Conservation (phyloP, 768 basidiomycete genomes). For the Sistotremastrum niveocremeum region DNA sequence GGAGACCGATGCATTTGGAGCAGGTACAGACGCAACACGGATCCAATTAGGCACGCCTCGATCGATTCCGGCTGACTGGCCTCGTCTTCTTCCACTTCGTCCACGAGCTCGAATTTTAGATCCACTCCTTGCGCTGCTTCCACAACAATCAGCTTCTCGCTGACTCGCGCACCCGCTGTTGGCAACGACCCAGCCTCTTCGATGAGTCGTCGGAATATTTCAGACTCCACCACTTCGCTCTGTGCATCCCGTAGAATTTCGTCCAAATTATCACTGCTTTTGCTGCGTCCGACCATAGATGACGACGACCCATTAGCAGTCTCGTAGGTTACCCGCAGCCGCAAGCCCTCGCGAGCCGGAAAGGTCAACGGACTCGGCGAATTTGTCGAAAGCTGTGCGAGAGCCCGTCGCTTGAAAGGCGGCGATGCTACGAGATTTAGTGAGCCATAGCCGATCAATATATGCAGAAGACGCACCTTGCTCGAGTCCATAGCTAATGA, state of each 20-base stretch:
- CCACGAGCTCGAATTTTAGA: conserved; percentile 60
- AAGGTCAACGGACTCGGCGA: conserved; percentile 37
- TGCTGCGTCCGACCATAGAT: not conserved
- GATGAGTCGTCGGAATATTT: conserved; percentile 63
- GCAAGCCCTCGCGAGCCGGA: conserved; percentile 48
- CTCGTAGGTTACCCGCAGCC: conserved; percentile 46
- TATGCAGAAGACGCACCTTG: conserved; percentile 43
- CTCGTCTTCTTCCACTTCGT: conserved; percentile 3
- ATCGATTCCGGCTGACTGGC: conserved; percentile 35
- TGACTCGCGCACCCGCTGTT: conserved; percentile 63
- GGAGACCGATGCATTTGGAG: conserved; percentile 35
- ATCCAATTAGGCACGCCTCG: conserved; percentile 35
- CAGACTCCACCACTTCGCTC: conserved; percentile 63
- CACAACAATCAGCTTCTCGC: conserved; percentile 63
- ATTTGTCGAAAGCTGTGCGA: conserved; percentile 48
- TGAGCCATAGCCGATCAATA: no score
- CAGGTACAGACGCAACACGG: conserved; percentile 48
- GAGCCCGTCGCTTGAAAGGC: conserved; percentile 49
- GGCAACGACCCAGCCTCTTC: conserved; percentile 65
- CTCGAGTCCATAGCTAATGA: conserved; percentile 69
- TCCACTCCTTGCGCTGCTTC: conserved; percentile 63
- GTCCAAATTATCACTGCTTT: conserved; percentile 22
- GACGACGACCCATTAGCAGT: conserved; percentile 20
- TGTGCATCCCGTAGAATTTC: conserved; percentile 44
- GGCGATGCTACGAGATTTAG: conserved; percentile 35